Evolutionary conservation across 352 stramenopile genomes (phyloP).

Genomic region (Phytophthora syringae): DNA sequence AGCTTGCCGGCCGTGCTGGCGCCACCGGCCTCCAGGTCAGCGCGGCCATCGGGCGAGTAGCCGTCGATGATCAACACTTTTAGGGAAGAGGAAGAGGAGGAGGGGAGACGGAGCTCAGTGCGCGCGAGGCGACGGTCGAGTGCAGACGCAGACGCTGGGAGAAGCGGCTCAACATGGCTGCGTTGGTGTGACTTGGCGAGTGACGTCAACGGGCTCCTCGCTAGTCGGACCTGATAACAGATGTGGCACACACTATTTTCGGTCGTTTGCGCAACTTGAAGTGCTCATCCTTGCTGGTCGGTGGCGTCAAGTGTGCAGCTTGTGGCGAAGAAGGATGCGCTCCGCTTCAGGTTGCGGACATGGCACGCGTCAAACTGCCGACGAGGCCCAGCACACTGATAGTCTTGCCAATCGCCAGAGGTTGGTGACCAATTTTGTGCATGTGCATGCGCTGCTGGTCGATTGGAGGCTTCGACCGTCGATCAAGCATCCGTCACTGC

Average conservation of each 20-base stretch:
- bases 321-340: constrained; percentile 14
- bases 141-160: constrained; percentile 15
- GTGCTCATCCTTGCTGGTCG: constrained; percentile 11
- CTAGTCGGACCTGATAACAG: constrained; percentile 16
- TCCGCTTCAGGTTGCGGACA: not conserved
- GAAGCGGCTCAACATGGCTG: constrained; percentile 31
- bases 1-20: constrained; percentile 75
- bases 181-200: constrained; percentile 17
- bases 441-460: constrained; percentile 2
- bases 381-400: constrained; percentile 7
- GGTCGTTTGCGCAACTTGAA: constrained; percentile 33
- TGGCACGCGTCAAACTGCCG: constrained; percentile 1
- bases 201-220: constrained; percentile 17
- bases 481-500: not conserved
- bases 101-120: constrained; percentile 26
- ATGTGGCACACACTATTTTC: constrained; percentile 23
- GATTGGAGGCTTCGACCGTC: too few species aligned
- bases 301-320: constrained; percentile 16
- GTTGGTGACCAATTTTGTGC: constrained; percentile 12
- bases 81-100: constrained; percentile 44
- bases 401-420: not conserved
- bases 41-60: constrained; percentile 74
- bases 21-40: constrained; percentile 68
- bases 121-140: constrained; percentile 13
- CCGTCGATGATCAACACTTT: constrained; percentile 81